phyloP scores from a whole-genome alignment of 306 rosid species.

The Astragalus membranaceus region DNA sequence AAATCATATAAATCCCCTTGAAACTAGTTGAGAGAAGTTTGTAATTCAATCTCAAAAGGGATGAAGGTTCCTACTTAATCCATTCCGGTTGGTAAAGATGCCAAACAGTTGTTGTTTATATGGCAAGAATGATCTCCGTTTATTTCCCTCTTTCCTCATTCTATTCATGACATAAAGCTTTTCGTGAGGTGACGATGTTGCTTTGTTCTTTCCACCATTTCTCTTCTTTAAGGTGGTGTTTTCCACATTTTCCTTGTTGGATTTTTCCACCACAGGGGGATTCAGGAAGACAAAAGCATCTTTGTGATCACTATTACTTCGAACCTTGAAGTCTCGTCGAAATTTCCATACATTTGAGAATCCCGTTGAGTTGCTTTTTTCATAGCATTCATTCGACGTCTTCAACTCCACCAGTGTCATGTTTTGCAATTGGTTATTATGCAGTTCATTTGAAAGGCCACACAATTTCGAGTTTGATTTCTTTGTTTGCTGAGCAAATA shows the following conservation, averaged over 20 bases:
- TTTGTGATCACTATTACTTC: background rate
- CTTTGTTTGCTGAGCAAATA: too few relatives aligned
- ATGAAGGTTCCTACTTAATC: too few relatives aligned
- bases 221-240: too few relatives aligned
- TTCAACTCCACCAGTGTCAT: background rate
- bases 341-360: background rate
- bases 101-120: too few relatives aligned
- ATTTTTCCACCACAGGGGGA: background rate
- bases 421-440: background rate
- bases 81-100: too few relatives aligned
- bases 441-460: background rate
- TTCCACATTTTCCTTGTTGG: constrained; percentile 41
- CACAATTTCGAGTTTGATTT: background rate
- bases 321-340: background rate
- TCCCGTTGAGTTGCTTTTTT: constrained; percentile 25
- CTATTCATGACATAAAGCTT: constrained; percentile 39
- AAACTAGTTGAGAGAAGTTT: too few relatives aligned
- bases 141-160: constrained; percentile 42
- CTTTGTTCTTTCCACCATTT: too few relatives aligned
- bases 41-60: too few relatives aligned
- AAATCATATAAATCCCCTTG: too few relatives aligned
- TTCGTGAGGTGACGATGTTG: constrained; percentile 56
- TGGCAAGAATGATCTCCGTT: too few relatives aligned
- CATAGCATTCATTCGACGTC: background rate
- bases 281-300: background rate